These are phyloP conservation scores for Apiospora koreana DNA, from an alignment of 2,329 filamentous ascomycete genomes.

Conservation along the genomic window DNA sequence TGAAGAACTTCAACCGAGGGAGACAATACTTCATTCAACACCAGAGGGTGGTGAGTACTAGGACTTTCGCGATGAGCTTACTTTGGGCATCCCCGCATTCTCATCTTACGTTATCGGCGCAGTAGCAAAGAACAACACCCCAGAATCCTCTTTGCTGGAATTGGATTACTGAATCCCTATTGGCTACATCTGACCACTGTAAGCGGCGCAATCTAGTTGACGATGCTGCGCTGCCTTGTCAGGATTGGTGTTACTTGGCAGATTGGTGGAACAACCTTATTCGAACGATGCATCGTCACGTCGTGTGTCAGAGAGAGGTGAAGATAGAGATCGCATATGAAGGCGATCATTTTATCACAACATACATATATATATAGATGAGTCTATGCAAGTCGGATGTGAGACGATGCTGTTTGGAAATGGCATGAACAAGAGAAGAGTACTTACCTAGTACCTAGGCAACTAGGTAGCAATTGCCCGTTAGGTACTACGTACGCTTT, in stretches of 20 bases:
- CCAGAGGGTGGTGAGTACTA: too few species aligned
- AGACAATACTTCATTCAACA: not conserved
- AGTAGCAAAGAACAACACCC: too few species aligned
- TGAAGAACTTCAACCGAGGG: too few species aligned
- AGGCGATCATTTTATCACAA: too few species aligned
- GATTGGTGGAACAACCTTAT: not conserved
- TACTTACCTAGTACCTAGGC: too few species aligned
- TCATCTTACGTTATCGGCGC: not conserved
- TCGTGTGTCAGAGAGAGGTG: not conserved
- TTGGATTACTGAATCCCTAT: not conserved
- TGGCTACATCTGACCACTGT: not conserved
- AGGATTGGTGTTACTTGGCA: not conserved
- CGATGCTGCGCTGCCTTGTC: not conserved
- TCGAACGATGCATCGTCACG: not conserved
- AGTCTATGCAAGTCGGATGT: not conserved
- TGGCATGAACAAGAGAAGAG: too few species aligned
- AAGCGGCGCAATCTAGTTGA: not conserved
- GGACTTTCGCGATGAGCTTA: not conserved
- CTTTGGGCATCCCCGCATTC: not conserved
- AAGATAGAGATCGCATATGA: not conserved
- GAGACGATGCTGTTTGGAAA: not conserved
- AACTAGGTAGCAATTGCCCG: too few species aligned
- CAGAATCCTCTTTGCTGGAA: not conserved
- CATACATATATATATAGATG: too few species aligned
- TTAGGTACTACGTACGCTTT: too few species aligned